Evolutionary conservation across 768 basidiomycete species (phyloP).

Genomic region (Russula virescens): DNA sequence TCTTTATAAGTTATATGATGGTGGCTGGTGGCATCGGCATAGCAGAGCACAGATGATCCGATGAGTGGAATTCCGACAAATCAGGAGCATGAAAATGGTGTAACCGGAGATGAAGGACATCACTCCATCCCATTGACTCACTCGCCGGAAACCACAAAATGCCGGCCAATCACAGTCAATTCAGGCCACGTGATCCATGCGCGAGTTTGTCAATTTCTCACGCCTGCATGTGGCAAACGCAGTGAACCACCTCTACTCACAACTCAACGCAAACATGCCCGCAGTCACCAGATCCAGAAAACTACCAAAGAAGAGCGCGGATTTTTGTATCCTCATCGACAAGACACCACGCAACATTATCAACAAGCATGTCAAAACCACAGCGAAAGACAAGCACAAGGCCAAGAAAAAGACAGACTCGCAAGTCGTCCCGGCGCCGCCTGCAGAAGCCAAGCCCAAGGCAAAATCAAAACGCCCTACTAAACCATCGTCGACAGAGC

Average conservation of each 20-base stretch:
- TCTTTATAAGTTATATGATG: slow-evolving; percentile 9
- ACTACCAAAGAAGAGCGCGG: background rate
- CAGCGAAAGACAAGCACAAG: background rate
- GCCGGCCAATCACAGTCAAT: background rate
- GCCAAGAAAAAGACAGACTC: slow-evolving; percentile 4
- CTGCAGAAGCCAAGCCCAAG: slow-evolving; percentile 7
- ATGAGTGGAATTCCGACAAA: background rate
- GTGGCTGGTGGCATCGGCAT: background rate
- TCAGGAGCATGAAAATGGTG: background rate
- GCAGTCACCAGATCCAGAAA: slow-evolving; percentile 9
- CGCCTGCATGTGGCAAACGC: no score
- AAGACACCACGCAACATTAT: slow-evolving; percentile 18
- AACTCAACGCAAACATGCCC: slow-evolving; percentile 8
- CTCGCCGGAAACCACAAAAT: no score
- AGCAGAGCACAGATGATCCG: slow-evolving; percentile 15
- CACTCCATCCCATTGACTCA: no score
- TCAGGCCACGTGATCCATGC: slow-evolving; percentile 7
- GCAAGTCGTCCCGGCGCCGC: background rate
- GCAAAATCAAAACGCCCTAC: slow-evolving; percentile 8
- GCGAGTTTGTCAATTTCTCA: background rate
- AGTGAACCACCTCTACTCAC: background rate
- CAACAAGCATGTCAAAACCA: background rate
- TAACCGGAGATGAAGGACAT: background rate
- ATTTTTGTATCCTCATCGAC: slow-evolving; percentile 23
- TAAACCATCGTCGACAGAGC: background rate